phyloP scores from a whole-genome alignment of 192 early-diverging fungal genomes.

The Backusella circina region DNA sequence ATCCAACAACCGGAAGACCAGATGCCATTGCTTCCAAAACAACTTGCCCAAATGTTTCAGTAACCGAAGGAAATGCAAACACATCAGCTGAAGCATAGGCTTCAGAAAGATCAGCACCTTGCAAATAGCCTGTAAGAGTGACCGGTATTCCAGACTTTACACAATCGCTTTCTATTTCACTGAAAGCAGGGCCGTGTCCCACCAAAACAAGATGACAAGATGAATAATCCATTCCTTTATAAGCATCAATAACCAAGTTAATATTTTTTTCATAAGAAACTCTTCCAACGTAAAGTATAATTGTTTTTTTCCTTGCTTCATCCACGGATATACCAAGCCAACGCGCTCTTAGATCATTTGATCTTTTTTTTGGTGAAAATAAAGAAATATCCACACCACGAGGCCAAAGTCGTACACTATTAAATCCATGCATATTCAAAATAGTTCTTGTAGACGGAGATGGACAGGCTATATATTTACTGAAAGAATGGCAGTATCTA shows the following conservation, averaged over 20 bases:
- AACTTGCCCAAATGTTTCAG: conserved; percentile 37
- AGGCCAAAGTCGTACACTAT: conserved; percentile 26
- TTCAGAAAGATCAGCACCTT: conserved; percentile 17
- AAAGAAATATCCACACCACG: conserved; percentile 29
- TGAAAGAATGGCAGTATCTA: conserved; percentile 20
- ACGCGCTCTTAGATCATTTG: conserved; percentile 17
- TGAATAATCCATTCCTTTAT: conserved; percentile 27
- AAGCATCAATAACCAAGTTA: conserved; percentile 21
- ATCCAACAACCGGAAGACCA: conserved; percentile 31
- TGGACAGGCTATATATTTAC: conserved; percentile 24
- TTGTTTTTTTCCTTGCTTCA: conserved; percentile 11
- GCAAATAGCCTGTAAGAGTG: conserved; percentile 31
- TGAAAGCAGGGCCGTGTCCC: conserved; percentile 31
- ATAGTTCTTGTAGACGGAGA: conserved; percentile 19
- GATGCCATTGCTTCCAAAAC: conserved; percentile 31
- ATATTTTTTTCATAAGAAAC: conserved; percentile 36
- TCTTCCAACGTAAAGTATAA: conserved; percentile 31
- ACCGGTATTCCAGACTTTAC: conserved; percentile 13
- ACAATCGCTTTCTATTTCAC: conserved; percentile 19
- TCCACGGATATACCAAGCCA: conserved; percentile 17
- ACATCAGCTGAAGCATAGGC: conserved; percentile 36
- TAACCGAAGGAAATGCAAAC: conserved; percentile 31
- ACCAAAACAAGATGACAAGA: conserved; percentile 31
- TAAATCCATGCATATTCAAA: conserved; percentile 24
- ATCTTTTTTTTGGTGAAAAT: conserved; percentile 24